phyloP scores from a whole-genome alignment of 441 rosid species.

The Adansonia grandidieri region DNA sequence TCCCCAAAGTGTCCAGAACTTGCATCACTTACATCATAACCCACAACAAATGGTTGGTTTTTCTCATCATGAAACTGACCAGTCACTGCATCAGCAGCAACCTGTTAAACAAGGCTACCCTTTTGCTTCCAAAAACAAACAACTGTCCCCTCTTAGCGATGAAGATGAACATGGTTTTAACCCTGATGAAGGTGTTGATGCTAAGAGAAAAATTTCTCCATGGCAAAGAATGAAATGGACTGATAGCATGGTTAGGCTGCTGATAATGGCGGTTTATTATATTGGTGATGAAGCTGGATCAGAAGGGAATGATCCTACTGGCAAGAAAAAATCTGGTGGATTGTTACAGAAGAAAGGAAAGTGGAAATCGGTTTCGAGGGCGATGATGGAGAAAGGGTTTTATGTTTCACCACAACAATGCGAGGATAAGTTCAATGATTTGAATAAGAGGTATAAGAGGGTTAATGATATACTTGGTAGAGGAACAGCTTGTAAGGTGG shows the following conservation, averaged over 20 bases:
- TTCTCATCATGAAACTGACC: constrained; percentile 46
- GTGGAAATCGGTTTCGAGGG: constrained; percentile 95
- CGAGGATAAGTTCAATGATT: constrained; percentile 94
- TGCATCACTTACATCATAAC: constrained; percentile 46
- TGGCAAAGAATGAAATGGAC: constrained; percentile 99
- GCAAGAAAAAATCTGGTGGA: constrained; percentile 66
- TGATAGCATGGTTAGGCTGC: constrained; percentile 77
- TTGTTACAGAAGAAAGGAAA: constrained; percentile 95
- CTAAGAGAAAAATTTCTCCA: constrained; percentile 64
- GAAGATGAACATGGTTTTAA: constrained; percentile 67
- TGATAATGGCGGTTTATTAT: constrained; percentile 86
- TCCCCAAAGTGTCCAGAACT: constrained; percentile 41
- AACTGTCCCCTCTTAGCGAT: constrained; percentile 59
- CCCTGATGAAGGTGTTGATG: constrained; percentile 64
- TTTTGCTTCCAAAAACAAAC: constrained; percentile 51
- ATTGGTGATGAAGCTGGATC: constrained; percentile 89
- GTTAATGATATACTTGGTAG: constrained; percentile 90
- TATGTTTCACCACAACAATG: constrained; percentile 98
- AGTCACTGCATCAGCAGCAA: constrained; percentile 41
- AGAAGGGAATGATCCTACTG: constrained; percentile 52
- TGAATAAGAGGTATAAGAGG: constrained; percentile 96
- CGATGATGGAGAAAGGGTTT: constrained; percentile 96
- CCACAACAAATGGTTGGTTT: constrained; percentile 58
- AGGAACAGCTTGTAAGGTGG: constrained; percentile 94
- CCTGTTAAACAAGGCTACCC: constrained; percentile 45